Base-by-base conservation (phyloP, 2,329 filamentous ascomycete species). In the Thelonectria discophora region DNA sequence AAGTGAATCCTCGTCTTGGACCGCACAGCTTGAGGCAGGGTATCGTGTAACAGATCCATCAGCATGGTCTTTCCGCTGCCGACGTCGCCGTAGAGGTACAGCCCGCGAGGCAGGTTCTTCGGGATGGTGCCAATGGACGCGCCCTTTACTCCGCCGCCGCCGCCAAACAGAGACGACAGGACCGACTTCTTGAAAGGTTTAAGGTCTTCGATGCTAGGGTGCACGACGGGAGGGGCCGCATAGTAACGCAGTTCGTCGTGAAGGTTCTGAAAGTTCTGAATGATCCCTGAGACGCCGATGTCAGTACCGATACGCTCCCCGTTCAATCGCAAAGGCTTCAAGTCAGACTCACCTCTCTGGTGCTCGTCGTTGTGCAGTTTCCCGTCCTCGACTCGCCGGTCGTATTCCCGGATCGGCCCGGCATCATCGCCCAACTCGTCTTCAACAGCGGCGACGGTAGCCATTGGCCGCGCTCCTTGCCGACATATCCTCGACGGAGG, bases 41-140 rank as follows among this genome's bases (percentile, higher is more conserved):
- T 97, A 66, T 98, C 94, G 80, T 94, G 97, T 77, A 98, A 97
- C 51, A 99, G 82, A 75, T 99, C 94, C 95, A 99, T 99, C 74
- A 99, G 83, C 95, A 99, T 99, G 2, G 95, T 99, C 84, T 99
- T 99, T 64, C 95, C 95, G 72, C 93, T 96, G 42, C 95, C 95
- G 2, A 99, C 95, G 75, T 99, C 95, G 60, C 95, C 95, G 73
- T 92, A 97, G 76, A 99, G 90, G 77, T 99, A 99, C 32, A 99
- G 79, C 0, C 95, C 95, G 67, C 92, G 90, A 0, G 95, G 95
- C 1, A 97, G 82, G 65, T 90, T 84, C n/a, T 84, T 78, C 1
- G 93, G 88, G 20, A 96, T 90, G 6, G 79, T 77, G 53, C 79
- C 77, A 15, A 83, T 78, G 68, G 77, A 65, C 60, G 76, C 58